Evolutionary conservation across 2,329 filamentous ascomycete genomes (phyloP).

Genomic region (Paraphoma chrysanthemicola): DNA sequence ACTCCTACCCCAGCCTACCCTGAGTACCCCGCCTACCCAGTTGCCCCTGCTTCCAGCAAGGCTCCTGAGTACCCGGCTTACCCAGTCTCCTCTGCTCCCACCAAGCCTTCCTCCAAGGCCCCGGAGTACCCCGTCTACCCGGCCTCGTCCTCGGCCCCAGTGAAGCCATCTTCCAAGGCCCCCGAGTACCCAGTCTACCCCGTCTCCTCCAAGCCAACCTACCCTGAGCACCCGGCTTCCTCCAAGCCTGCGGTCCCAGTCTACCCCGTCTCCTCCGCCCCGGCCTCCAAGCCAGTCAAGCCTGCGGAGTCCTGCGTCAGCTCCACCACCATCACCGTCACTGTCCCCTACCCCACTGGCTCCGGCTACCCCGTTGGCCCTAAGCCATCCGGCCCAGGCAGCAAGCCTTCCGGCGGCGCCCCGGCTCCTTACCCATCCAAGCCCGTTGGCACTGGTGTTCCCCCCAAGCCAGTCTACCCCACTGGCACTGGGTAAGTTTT

Average conservation of each 20-base stretch:
- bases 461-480: slow-evolving; percentile 19
- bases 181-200: slow-evolving; percentile 18
- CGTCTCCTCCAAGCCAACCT: not conserved
- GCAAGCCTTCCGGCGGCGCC: slow-evolving; percentile 22
- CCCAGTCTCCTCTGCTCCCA: slow-evolving; percentile 6
- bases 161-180: slow-evolving; percentile 3
- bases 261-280: slow-evolving; percentile 2
- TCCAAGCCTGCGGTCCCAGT: slow-evolving; percentile 6
- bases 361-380: slow-evolving; percentile 35
- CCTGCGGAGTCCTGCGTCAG: slow-evolving; percentile 42
- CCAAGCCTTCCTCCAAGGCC: slow-evolving; percentile 16
- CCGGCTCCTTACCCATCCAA: slow-evolving; percentile 9
- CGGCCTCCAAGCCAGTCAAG: slow-evolving; percentile 11
- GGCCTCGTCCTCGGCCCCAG: not conserved
- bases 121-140: slow-evolving; percentile 14
- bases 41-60: slow-evolving; percentile 1
- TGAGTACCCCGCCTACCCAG: slow-evolving; percentile 14
- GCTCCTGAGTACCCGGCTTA: slow-evolving; percentile 16
- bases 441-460: slow-evolving; percentile 32
- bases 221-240: slow-evolving; percentile 5
- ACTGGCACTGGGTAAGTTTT: slow-evolving; percentile 41
- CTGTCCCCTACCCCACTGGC: slow-evolving; percentile 49
- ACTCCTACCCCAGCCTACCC: slow-evolving; percentile 22
- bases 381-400: slow-evolving; percentile 27
- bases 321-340: slow-evolving; percentile 53